Base-by-base conservation (phyloP, 306 rosid genomes). In the Abrus precatorius region DNA sequence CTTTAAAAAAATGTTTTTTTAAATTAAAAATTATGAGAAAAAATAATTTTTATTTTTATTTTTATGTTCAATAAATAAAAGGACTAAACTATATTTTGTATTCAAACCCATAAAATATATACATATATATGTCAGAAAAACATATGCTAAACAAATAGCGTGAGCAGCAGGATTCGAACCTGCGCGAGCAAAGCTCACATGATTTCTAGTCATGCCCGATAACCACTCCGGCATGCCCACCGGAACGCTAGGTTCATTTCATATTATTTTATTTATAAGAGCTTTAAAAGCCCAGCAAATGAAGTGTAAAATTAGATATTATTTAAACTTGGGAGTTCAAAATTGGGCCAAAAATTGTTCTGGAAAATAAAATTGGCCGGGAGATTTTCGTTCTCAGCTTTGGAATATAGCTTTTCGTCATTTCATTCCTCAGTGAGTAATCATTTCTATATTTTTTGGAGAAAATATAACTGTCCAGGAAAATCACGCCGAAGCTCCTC, bases 131-230 rank as follows among this genome's bases (percentile, higher is more conserved):
- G 20, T 20, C 20, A 20, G 20, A 20, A 20, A 20, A 20, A 20
- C 20, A 20, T 20, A 20, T 20, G 20, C 20, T 20, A 20, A 20
- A 20, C 20, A 9, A 32, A 43, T 13, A 32, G 0, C 79, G 60
- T 64, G 75, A 73, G 20, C 80, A 53, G 80, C 75, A 53, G 61
- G 84, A 64, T 53, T 73, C 80, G 75, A 80, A 80, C 84, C 84
- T 52, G 43, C 74, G 48, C 69, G 57, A 57, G 82, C 68, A 38
- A 2, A 76, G 74, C 65, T 56, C 55, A 49, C 44, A 65, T 65
- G 74, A 77, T 65, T 38, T 77, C 66, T 38, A 64, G 74, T 64
- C 65, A 67, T 77, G 74, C 74, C 74, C 66, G 66, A 65, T 53
- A 77, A 65, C 81, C 81, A 53, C 74, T 77, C 75, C 75, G 48